Evolutionary conservation across 768 basidiomycete species (phyloP).

Genomic region (Phaeotremella skinneri): DNA sequence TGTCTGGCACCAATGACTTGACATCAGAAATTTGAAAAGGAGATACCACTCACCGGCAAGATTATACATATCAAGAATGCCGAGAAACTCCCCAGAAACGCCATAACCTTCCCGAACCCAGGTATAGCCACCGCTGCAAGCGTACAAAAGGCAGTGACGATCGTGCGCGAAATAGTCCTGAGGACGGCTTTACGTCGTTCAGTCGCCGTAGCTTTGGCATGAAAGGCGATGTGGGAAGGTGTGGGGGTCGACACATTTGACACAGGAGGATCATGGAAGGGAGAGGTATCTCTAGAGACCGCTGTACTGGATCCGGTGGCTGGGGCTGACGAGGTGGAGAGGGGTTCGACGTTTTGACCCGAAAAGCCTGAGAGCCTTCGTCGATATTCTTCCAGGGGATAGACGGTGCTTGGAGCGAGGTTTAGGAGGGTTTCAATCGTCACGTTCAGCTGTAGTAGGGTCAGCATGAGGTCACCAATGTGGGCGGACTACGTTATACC

Average conservation of each 20-base stretch:
- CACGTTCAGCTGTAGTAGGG: conserved; percentile 63
- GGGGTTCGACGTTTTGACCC: background rate
- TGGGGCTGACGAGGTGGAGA: background rate
- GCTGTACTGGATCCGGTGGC: no score
- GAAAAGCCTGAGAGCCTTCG: conserved; percentile 28
- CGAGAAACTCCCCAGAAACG: conserved; percentile 85
- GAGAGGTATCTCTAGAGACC: no score
- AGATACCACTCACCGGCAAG: conserved; percentile 70
- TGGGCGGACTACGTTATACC: no score
- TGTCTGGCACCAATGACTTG: no score
- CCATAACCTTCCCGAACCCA: conserved; percentile 72
- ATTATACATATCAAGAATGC: conserved; percentile 73
- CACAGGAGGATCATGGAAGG: no score
- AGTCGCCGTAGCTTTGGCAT: background rate
- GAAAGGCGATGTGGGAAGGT: background rate
- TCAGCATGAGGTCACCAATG: background rate
- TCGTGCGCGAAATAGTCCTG: conserved; percentile 59
- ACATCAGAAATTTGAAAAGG: conserved; percentile 52
- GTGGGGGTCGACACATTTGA: background rate
- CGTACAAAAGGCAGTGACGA: conserved; percentile 63
- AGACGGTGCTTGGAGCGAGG: conserved; percentile 27
- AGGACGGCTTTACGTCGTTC: conserved; percentile 29
- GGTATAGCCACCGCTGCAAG: conserved; percentile 71
- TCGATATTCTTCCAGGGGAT: conserved; percentile 54
- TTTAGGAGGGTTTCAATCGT: conserved; percentile 64